Base-by-base conservation (phyloP, 306 rosid species). In the Citrullus colocynthis region DNA sequence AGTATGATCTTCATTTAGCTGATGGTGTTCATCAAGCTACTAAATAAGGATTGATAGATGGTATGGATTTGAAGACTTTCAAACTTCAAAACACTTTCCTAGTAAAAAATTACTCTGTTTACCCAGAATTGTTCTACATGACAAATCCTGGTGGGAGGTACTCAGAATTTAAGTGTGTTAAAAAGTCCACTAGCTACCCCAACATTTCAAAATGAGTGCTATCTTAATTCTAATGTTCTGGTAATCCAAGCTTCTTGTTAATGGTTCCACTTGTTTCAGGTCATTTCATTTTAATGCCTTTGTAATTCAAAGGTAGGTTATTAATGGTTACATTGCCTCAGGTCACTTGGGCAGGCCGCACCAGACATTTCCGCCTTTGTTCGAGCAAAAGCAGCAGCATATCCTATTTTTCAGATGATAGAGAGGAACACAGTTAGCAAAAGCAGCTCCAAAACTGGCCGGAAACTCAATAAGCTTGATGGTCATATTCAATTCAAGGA, bases 271-370 rank as follows among this genome's bases (percentile, higher is more conserved):
- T 28, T 14, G 9, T 28, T 24, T 59, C 64, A 59, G 16, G 7
- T 59, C 64, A 62, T 62, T 62, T 62, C 42, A 61, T 30, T 62
- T 42, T 30, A 59, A 62, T 62, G 42, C 36, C 48, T 37, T 18
- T 0, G 14, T 66, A 67, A 42, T 76, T 17, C 56, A 41, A 55
- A 55, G 60, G 64, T 14, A 56, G 5, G 32, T 18, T 49, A 51
- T 72, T 82, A 48, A 71, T 48, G 76, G 76, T 71, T 48, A 48
- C 20, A 48, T 48, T 71, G n/a, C 79, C 42, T 70, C 83, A 94
- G 97, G 86, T 94, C 98, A 79, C 89, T 94, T 9, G 98, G 98
- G 42, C 98, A 89, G 83, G 95, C 98, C 16, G 97, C 98, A 17
- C 91, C 96, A 5, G 98, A 95, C 73, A 90, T 95, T 55, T 79